Percentiles rank a stretch among this genome's conserved stretches.
Conservation (phyloP, 1,139 yeast species). For the Casaregolazyma lundiana region DNA sequence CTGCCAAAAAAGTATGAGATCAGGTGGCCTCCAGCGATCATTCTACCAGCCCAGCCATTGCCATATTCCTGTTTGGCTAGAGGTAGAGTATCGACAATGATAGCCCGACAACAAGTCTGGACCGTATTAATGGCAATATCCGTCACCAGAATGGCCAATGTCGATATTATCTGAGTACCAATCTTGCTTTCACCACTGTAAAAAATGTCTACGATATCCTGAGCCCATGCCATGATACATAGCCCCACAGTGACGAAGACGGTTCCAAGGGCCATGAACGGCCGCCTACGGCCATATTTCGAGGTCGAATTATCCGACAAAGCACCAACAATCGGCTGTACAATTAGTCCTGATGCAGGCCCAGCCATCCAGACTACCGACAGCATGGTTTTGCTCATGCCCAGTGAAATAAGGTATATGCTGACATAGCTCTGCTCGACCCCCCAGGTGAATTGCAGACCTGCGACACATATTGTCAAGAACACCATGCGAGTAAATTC, state of each 20-base stretch:
- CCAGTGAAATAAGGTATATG: slow-evolving; percentile 43
- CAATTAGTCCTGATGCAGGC: slow-evolving; percentile 54
- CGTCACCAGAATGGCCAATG: slow-evolving; percentile 45
- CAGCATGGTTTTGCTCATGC: slow-evolving; percentile 47
- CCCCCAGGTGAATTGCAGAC: slow-evolving; percentile 41
- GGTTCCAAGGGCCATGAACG: slow-evolving; percentile 52
- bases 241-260: slow-evolving; percentile 43
- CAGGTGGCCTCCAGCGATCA: slow-evolving; percentile 56
- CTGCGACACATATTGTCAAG: slow-evolving; percentile 35
- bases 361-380: slow-evolving; percentile 62
- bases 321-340: slow-evolving; percentile 57
- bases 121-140: slow-evolving; percentile 56
- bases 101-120: slow-evolving; percentile 57
- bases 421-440: slow-evolving; percentile 39
- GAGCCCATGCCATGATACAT: slow-evolving; percentile 45
- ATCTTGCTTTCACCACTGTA: slow-evolving; percentile 5
- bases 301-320: slow-evolving; percentile 47
- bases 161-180: slow-evolving; percentile 41
- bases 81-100: slow-evolving; percentile 55
- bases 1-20: slow-evolving; percentile 49
- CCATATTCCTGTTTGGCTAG: slow-evolving; percentile 50
- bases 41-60: slow-evolving; percentile 71
- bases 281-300: slow-evolving; percentile 48
- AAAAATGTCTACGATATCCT: slow-evolving; percentile 30
- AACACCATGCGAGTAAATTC: slow-evolving; percentile 31